A percentile compares a stretch with the other conserved stretches of the same genome.
Evolutionary conservation across 2,329 filamentous ascomycete species (phyloP).

Genomic region (Paecilomyces formosus): DNA sequence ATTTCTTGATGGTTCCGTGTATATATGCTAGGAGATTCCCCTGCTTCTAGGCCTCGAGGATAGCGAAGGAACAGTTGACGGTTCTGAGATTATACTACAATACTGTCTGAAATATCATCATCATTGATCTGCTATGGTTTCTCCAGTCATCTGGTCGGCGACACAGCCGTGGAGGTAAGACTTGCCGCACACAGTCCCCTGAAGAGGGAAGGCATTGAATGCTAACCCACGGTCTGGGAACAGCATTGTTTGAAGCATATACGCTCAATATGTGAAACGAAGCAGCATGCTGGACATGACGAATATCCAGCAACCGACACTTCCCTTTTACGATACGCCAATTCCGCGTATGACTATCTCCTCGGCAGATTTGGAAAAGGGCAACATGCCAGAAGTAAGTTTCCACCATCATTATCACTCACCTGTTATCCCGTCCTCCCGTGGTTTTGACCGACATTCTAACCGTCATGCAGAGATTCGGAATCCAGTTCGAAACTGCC

Average conservation of each 20-base stretch:
- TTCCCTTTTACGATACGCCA: background rate
- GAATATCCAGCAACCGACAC: background rate
- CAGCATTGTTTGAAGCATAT: background rate
- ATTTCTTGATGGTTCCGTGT: background rate
- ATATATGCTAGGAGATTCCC: background rate
- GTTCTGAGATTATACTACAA: too few species aligned
- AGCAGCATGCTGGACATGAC: background rate
- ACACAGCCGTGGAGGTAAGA: background rate
- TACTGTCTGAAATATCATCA: background rate
- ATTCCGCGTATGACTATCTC: background rate
- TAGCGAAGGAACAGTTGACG: background rate
- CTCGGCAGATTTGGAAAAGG: background rate
- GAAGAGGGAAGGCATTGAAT: background rate
- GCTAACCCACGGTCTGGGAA: background rate
- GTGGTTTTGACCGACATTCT: background rate
- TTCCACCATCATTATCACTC: background rate
- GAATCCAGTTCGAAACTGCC: conserved; percentile 13
- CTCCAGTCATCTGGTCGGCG: background rate
- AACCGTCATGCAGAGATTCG: conserved; percentile 3
- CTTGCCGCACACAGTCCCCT: background rate
- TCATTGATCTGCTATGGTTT: background rate
- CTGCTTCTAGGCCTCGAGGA: background rate
- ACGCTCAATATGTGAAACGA: background rate
- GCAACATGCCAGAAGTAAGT: background rate
- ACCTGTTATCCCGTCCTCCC: background rate